Evolutionary conservation across 164 flowering plant species (phyloP).

Genomic region (Chimonanthus salicifolius): DNA sequence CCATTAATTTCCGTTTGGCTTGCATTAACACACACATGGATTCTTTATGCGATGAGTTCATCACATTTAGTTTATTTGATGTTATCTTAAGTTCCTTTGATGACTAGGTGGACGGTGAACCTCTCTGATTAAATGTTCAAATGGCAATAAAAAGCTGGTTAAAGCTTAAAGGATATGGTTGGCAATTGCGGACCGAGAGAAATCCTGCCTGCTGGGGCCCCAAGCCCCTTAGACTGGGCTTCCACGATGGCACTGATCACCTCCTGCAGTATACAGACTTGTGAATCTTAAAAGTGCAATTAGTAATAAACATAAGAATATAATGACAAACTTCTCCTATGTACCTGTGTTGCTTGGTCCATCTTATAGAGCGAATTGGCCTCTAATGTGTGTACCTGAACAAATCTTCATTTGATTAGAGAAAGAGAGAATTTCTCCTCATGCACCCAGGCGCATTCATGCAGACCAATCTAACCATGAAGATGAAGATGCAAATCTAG

Average conservation of each 20-base stretch:
- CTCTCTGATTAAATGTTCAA: not conserved
- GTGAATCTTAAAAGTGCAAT: not conserved
- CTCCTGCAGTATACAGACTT: constrained; percentile 31
- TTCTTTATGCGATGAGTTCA: too few species aligned
- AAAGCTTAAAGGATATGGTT: constrained; percentile 24
- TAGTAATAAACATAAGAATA: not conserved
- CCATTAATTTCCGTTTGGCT: too few species aligned
- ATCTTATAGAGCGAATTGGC: constrained; percentile 85
- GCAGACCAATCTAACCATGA: not conserved
- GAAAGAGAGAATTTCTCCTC: not conserved
- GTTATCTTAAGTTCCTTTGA: not conserved
- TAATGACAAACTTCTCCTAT: not conserved
- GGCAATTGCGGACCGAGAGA: constrained; percentile 56
- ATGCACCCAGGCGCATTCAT: not conserved
- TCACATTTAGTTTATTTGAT: not conserved
- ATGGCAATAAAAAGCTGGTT: not conserved
- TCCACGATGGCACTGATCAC: constrained; percentile 71
- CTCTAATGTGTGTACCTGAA: constrained; percentile 44
- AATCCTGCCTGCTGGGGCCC: constrained; percentile 60
- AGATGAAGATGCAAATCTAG: not conserved
- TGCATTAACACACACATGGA: too few species aligned
- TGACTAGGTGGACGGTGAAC: not conserved
- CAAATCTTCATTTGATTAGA: constrained; percentile 3
- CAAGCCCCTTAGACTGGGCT: constrained; percentile 70
- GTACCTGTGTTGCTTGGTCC: constrained; percentile 78